Percentiles rank a stretch among this genome's conserved stretches.
Evolutionary conservation across 495 filamentous ascomycete species (phyloP).

Genomic region (Trichoderma reesei): DNA sequence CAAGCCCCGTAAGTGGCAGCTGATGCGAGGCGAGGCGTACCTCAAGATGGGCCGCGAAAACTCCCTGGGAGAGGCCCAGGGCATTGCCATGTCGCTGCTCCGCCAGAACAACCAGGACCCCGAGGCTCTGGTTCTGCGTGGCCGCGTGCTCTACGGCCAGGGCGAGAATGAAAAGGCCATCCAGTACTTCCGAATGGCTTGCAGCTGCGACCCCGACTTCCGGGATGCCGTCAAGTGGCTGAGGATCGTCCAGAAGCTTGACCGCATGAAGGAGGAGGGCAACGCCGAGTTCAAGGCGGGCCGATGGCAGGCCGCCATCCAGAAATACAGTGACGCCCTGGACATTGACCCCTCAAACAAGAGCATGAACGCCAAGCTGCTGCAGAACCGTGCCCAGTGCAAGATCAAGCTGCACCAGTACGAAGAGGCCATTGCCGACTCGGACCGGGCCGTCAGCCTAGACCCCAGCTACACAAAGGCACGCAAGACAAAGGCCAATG

Average conservation of each 20-base stretch:
- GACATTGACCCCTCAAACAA: conserved; percentile 84
- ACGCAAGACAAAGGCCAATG: conserved; percentile 84
- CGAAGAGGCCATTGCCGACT: conserved; percentile 69
- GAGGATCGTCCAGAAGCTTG: conserved; percentile 79
- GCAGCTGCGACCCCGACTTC: conserved; percentile 87
- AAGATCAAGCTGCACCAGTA: conserved; percentile 72
- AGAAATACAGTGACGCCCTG: conserved; percentile 74
- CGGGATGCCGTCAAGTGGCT: conserved; percentile 75
- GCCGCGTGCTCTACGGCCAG: conserved; percentile 75
- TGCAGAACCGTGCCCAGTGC: conserved; percentile 85
- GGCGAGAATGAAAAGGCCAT: conserved; percentile 93
- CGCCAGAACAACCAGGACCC: conserved; percentile 82
- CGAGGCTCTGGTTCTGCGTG: conserved; percentile 84
- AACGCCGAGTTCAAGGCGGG: conserved; percentile 83
- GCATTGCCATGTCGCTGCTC: conserved; percentile 77
- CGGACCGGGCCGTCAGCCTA: conserved; percentile 72
- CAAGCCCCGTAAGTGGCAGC: conserved; percentile 82
- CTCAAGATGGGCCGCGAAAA: conserved; percentile 87
- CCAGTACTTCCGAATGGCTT: conserved; percentile 83
- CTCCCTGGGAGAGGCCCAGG: conserved; percentile 81
- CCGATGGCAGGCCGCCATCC: conserved; percentile 65
- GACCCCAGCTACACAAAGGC: conserved; percentile 85
- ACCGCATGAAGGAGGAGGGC: conserved; percentile 87
- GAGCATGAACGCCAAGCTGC: conserved; percentile 85
- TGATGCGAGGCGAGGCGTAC: conserved; percentile 90